phyloP scores from a whole-genome alignment of 352 stramenopile genomes.

The Ophiocytium majus region DNA sequence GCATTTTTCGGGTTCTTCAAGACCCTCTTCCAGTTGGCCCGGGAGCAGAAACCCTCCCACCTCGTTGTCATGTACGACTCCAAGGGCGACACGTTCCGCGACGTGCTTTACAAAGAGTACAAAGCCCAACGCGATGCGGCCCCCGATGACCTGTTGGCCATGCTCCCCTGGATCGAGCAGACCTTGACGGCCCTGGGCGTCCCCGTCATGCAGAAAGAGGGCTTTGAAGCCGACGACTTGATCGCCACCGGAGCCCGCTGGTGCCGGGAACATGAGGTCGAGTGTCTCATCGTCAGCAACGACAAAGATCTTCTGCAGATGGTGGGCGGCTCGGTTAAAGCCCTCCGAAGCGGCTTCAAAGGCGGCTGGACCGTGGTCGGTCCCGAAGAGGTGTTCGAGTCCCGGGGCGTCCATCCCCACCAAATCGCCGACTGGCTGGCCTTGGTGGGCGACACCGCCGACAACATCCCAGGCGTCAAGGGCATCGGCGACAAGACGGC shows the following conservation, averaged over 20 bases:
- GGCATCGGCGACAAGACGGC: conserved; percentile 71
- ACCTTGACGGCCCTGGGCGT: neutral
- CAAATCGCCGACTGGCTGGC: conserved; percentile 67
- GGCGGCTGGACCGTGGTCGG: too few species aligned
- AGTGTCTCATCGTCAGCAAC: too few species aligned
- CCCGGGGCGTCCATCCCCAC: conserved; percentile 60
- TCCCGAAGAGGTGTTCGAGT: conserved; percentile 40
- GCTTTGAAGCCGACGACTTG: neutral
- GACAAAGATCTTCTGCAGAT: too few species aligned
- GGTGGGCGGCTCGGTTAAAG: too few species aligned
- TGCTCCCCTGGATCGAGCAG: neutral
- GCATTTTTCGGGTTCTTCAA: neutral
- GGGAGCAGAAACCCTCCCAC: neutral
- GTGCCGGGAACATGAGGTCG: too few species aligned
- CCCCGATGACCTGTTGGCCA: neutral
- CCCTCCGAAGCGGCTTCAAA: too few species aligned
- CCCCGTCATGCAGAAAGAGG: neutral
- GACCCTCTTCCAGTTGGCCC: neutral
- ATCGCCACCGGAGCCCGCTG: neutral
- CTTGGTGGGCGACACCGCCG: conserved; percentile 66
- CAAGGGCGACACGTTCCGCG: neutral
- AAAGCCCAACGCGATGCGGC: neutral
- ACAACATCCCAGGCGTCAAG: conserved; percentile 71
- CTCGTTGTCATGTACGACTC: neutral
- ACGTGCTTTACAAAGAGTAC: neutral